Percentiles rank a stretch among this genome's conserved stretches.
phyloP scores from a whole-genome alignment of 202 grass and related monocot genomes.

The Panicum hallii region DNA sequence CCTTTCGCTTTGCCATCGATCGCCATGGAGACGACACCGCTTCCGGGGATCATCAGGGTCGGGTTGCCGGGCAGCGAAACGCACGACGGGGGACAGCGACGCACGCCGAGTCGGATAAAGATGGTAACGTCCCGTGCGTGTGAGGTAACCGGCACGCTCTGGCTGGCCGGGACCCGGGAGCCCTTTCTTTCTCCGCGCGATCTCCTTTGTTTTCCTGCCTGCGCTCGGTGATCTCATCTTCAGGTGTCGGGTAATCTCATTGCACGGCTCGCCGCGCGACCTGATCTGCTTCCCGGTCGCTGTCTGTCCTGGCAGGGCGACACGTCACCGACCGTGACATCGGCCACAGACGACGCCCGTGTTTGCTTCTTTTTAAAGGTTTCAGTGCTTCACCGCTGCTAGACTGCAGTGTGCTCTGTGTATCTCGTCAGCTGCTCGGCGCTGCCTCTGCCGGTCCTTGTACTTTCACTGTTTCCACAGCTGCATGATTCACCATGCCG shows the following conservation, averaged over 20 bases:
- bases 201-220: neutral
- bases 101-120: slow-evolving; percentile 9
- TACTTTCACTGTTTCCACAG: neutral
- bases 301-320: neutral
- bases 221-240: neutral
- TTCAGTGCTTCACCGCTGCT: neutral
- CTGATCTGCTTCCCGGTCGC: neutral
- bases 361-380: neutral
- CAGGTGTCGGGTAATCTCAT: neutral
- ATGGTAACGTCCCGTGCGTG: slow-evolving; percentile 33
- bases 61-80: neutral
- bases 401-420: neutral
- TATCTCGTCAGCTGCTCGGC: neutral
- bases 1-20: neutral
- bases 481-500: neutral
- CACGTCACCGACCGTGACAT: neutral
- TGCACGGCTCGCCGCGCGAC: neutral
- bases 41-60: neutral
- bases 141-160: slow-evolving; percentile 32
- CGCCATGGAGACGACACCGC: neutral
- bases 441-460: neutral
- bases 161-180: too few species aligned
- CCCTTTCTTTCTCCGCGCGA: neutral
- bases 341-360: neutral
- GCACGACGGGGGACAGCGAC: slow-evolving; percentile 31